These are phyloP conservation scores for Telfairia occidentalis DNA, from an alignment of 331 rosid genomes.

Conservation along the genomic window DNA sequence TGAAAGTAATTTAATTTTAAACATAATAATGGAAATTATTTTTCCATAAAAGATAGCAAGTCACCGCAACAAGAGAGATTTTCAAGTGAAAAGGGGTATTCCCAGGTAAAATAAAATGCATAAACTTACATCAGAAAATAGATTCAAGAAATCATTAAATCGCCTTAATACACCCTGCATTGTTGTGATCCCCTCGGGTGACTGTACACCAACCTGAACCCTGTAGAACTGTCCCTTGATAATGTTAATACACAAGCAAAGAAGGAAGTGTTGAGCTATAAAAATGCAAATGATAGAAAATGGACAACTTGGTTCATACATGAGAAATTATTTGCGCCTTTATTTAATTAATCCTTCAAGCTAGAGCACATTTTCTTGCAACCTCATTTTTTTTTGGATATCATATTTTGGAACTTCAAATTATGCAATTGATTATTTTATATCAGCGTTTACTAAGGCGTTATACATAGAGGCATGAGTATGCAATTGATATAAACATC, in stretches of 20 bases:
- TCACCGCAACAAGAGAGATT: not conserved
- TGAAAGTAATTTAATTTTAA: not conserved
- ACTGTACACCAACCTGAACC: conserved; percentile 92
- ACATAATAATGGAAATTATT: not conserved
- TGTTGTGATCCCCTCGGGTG: conserved; percentile 45
- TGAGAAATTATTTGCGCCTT: not conserved
- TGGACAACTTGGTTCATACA: not conserved
- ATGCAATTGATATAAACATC: not conserved
- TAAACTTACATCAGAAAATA: conserved; percentile 67
- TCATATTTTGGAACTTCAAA: not conserved
- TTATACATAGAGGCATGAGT: not conserved
- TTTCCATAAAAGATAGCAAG: not conserved
- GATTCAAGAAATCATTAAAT: conserved; percentile 89
- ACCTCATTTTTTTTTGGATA: not conserved
- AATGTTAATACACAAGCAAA: conserved; percentile 35
- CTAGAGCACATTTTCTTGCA: not conserved
- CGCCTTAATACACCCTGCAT: conserved; percentile 63
- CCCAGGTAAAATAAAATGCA: conserved; percentile 4
- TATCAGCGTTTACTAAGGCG: not conserved
- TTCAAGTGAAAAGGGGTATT: not conserved
- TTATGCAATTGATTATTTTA: not conserved
- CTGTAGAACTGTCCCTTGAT: conserved; percentile 92
- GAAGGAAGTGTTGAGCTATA: not conserved
- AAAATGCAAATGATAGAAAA: not conserved
- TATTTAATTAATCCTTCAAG: not conserved